Percentiles rank a stretch among this genome's conserved stretches.
These are phyloP conservation scores for Biscutella laevigata DNA, from an alignment of 441 rosid species.

Conservation along the genomic window DNA sequence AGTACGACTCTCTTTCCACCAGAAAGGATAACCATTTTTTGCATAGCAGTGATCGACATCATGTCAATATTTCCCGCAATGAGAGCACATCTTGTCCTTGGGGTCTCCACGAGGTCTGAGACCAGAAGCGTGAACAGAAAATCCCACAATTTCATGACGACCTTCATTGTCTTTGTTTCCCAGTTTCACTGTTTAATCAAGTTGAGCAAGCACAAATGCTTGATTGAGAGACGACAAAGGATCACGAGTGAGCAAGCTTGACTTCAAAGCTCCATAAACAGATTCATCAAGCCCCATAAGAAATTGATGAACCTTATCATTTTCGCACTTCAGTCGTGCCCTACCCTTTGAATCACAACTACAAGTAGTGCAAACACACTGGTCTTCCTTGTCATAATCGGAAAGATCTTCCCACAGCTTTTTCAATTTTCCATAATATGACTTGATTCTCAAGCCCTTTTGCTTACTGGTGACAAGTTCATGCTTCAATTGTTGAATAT, in stretches of 20 bases:
- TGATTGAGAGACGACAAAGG: not conserved
- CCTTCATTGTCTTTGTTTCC: not conserved
- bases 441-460: not conserved
- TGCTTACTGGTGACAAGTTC: not conserved
- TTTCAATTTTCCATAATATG: not conserved
- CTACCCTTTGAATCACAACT: not conserved
- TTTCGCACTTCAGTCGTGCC: not conserved
- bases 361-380: not conserved
- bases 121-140: not conserved
- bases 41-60: not conserved
- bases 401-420: not conserved
- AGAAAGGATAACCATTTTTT: not conserved
- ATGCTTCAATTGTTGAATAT: not conserved
- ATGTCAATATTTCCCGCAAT: not conserved
- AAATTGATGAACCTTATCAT: not conserved
- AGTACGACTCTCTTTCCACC: not conserved
- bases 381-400: not conserved
- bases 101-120: not conserved
- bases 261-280: not conserved
- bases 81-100: not conserved
- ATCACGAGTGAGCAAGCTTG: not conserved
- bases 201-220: not conserved
- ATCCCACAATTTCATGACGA: not conserved
- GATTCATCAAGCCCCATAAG: not conserved
- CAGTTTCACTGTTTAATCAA: not conserved